Evolutionary conservation across 352 stramenopile genomes (phyloP).

Genomic region (Elongisporangium prolatum): DNA sequence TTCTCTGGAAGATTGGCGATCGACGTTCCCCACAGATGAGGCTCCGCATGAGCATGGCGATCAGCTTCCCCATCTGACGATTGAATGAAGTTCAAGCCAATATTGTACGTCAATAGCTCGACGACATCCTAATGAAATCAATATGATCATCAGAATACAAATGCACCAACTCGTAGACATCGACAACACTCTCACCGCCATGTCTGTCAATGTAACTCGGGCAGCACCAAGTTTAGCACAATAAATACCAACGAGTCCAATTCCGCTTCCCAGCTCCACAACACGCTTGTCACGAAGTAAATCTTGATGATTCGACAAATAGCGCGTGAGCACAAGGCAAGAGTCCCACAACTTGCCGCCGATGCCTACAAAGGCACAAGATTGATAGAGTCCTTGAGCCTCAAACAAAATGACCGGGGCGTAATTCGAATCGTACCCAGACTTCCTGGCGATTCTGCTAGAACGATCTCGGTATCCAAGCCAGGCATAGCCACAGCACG

Average conservation of each 20-base stretch:
- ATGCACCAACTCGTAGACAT: conserved; percentile 7
- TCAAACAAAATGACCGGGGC: neutral
- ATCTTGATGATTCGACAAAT: conserved; percentile 34
- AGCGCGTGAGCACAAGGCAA: conserved; percentile 66
- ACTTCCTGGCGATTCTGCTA: conserved; percentile 70
- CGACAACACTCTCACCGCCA: conserved; percentile 28
- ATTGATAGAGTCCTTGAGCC: conserved; percentile 6
- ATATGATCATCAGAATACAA: conserved; percentile 11
- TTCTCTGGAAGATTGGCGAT: conserved; percentile 23
- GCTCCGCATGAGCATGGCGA: conserved; percentile 17
- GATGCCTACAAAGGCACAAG: conserved; percentile 32
- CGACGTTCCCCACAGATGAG: conserved; percentile 57
- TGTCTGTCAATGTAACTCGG: conserved; percentile 64
- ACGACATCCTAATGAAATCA: conserved; percentile 44
- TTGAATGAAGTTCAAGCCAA: conserved; percentile 49
- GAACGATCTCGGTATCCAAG: conserved; percentile 47
- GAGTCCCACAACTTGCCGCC: conserved; percentile 84
- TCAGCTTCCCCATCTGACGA: neutral
- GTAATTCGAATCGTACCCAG: conserved; percentile 28
- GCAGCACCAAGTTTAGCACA: conserved; percentile 53
- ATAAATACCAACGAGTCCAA: conserved; percentile 73
- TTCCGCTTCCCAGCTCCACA: conserved; percentile 68
- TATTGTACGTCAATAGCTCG: conserved; percentile 73
- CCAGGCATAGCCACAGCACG: conserved; percentile 46
- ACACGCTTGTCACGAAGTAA: conserved; percentile 41